Percentiles rank a stretch among this genome's conserved stretches.
phyloP scores from a whole-genome alignment of 2,329 filamentous ascomycete genomes.

The Talaromyces piceae region DNA sequence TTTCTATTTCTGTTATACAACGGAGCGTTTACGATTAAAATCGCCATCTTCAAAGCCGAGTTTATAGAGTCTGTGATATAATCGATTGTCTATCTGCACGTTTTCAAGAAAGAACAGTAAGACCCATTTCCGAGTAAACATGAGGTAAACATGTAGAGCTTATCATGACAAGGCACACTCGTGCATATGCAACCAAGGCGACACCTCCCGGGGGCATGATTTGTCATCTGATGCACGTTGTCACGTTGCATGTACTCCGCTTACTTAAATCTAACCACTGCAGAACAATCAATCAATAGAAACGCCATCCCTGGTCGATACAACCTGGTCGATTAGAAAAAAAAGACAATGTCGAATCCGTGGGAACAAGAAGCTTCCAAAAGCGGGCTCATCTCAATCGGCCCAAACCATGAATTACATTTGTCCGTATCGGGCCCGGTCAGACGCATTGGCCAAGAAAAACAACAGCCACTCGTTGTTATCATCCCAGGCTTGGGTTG shows the following conservation, averaged over 20 bases:
- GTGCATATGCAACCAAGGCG: background rate
- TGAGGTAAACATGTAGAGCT: background rate
- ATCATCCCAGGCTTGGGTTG: slow-evolving; percentile 18
- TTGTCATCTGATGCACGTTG: background rate
- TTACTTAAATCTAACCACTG: background rate
- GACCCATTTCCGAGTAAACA: too few species aligned
- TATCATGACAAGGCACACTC: background rate
- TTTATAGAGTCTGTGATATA: background rate
- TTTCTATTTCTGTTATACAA: background rate
- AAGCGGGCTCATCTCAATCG: slow-evolving; percentile 14
- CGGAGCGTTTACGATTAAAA: background rate
- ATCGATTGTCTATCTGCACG: too few species aligned
- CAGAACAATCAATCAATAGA: background rate
- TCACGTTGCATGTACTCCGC: background rate
- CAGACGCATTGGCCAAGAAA: slow-evolving; percentile 14
- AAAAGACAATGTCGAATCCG: background rate
- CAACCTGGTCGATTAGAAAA: background rate
- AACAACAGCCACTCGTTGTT: slow-evolving; percentile 17
- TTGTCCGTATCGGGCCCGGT: slow-evolving; percentile 16
- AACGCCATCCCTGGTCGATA: background rate
- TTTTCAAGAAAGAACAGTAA: too few species aligned
- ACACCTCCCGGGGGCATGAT: background rate
- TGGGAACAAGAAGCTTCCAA: slow-evolving; percentile 7
- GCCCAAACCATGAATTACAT: slow-evolving; percentile 15
- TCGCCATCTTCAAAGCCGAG: background rate